A percentile compares a stretch with the other conserved stretches of the same genome.
These are phyloP conservation scores for Colletotrichum sp. DNA, from an alignment of 2,329 filamentous ascomycete species.

Conservation along the genomic window DNA sequence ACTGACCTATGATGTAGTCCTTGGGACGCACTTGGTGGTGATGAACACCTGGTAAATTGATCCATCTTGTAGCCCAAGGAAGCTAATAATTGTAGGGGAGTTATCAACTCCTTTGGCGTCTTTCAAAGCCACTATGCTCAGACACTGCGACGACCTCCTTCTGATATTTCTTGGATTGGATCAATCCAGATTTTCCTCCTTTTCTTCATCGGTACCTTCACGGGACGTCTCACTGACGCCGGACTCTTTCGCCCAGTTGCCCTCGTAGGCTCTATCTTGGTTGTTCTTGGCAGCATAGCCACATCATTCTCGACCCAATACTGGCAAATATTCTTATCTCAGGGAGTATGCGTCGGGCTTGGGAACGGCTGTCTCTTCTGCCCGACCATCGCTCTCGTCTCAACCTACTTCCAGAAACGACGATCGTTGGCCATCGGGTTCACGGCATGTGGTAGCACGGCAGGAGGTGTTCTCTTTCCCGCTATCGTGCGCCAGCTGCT, in stretches of 20 bases:
- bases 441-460: constrained; percentile 62
- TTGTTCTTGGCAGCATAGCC: constrained; percentile 51
- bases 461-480: constrained; percentile 62
- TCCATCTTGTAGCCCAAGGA: background rate
- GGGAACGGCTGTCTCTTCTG: constrained; percentile 69
- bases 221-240: constrained; percentile 58
- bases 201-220: constrained; percentile 59
- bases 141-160: constrained; percentile 41
- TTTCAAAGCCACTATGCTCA: constrained; percentile 58
- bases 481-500: constrained; percentile 61
- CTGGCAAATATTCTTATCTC: constrained; percentile 60
- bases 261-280: constrained; percentile 42
- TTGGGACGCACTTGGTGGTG: constrained; percentile 48
- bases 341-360: constrained; percentile 59
- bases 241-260: constrained; percentile 54
- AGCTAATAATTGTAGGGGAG: constrained; percentile 40
- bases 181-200: constrained; percentile 59
- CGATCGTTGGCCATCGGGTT: constrained; percentile 67
- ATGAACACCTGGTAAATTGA: constrained; percentile 54
- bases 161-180: constrained; percentile 59
- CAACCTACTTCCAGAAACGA: constrained; percentile 67
- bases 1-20: constrained; percentile 25
- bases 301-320: constrained; percentile 49
- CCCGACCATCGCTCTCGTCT: constrained; percentile 66
- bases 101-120: constrained; percentile 59